Evolutionary conservation across 129 eudicot genomes (phyloP), one percentile per base, ranked within the genome.

Genomic region (Ambrosia artemisiifolia): DNA sequence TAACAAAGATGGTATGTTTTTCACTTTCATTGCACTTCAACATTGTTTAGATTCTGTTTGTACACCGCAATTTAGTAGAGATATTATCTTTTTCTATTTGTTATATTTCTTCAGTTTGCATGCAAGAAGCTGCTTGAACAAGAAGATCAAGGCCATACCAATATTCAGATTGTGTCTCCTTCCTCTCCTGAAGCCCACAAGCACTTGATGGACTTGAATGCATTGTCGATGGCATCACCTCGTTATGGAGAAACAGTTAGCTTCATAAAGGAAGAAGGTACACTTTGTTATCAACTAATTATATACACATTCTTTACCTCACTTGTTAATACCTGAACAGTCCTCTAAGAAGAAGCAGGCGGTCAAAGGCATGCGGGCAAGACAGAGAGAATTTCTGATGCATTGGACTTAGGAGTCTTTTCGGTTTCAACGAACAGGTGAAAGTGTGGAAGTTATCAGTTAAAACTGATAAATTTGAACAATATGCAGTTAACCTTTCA

Each of bases 251-350:
- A 33, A 3, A 34, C 48, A 69, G 8, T 33, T 57, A 16, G 33
- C 34, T 69, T 51, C 74, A 34, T 51, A 51, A 69, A 69, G 73
- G 53, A 70, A 70, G 47, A 70, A 70, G 62, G 53, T 54, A 36
- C 20, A 3, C 11, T 1, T 19, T 28, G 24, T 44, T 34, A 40
- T 24, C 28, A 24, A 24, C 28, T 24, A 24, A 24, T 24, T 24
- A 24, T 24, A 24, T 24, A 24, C 28, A 24, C 28, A 24, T n/a
- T n/a, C n/a, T n/a, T n/a, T n/a, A 24, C 28, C 28, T 24, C 28
- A 24, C 28, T 24, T 24, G n/a, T n/a, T n/a, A 24, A 24, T 24
- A 1, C 28, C 1, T 24, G 28, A 24, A 24, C 28, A 24, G 28
- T 24, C 28, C 28, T 24, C 28, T 1, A 24, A 24, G 28, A 24